Percentiles rank a stretch among this genome's conserved stretches.
Evolutionary conservation across 2,329 filamentous ascomycete species (phyloP).

Genomic region (Dothiorella sarmentorum): DNA sequence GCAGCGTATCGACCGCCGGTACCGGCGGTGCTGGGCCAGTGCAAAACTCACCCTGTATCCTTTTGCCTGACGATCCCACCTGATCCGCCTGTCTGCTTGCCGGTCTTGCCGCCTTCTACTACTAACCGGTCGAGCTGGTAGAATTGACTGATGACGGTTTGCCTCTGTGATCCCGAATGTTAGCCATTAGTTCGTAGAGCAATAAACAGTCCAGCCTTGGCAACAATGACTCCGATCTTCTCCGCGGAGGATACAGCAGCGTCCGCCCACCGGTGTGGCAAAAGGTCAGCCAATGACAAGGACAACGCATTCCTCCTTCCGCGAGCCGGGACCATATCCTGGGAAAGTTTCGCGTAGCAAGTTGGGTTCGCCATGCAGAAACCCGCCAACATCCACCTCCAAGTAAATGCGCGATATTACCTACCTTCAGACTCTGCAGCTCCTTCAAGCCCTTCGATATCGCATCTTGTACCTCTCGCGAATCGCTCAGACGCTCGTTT

Average conservation of each 20-base stretch:
- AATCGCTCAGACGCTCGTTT: slow-evolving; percentile 68
- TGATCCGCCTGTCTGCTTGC: slow-evolving; percentile 65
- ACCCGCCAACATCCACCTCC: too few species aligned
- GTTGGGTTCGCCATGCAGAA: not conserved
- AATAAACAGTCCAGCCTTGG: not conserved
- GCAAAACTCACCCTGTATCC: slow-evolving; percentile 65
- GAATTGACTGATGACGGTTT: slow-evolving; percentile 93
- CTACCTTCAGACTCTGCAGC: slow-evolving; percentile 87
- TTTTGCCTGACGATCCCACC: slow-evolving; percentile 72
- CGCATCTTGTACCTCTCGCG: slow-evolving; percentile 76
- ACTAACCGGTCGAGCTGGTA: slow-evolving; percentile 89
- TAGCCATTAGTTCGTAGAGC: not conserved
- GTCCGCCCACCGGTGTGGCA: too few species aligned
- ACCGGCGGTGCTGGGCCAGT: not conserved
- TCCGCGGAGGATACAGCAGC: not conserved
- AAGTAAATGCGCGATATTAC: not conserved
- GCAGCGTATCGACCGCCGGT: not conserved
- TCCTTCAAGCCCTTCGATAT: slow-evolving; percentile 85
- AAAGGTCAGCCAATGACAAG: too few species aligned
- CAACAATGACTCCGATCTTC: too few species aligned
- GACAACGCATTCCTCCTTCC: too few species aligned
- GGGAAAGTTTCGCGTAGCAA: not conserved
- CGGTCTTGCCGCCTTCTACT: slow-evolving; percentile 80
- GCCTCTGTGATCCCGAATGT: slow-evolving; percentile 60
- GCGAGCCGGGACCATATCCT: too few species aligned